phyloP scores from a whole-genome alignment of 2,329 filamentous ascomycete genomes.

The Xylaria sp. region DNA sequence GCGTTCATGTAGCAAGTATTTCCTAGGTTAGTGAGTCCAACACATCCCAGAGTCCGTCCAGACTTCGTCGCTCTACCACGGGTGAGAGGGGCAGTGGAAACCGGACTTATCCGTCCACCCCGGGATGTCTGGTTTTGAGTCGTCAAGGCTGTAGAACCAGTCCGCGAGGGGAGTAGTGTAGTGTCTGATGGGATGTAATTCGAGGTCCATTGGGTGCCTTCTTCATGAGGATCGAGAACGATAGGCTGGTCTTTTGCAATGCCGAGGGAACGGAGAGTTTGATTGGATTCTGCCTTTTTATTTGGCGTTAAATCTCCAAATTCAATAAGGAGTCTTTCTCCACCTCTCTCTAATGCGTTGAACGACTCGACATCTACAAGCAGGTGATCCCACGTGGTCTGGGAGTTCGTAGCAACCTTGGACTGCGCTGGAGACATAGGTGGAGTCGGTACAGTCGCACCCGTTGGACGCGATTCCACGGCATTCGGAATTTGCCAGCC shows the following conservation, averaged over 20 bases:
- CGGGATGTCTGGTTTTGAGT: slow-evolving; percentile 56
- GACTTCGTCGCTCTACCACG: slow-evolving; percentile 76
- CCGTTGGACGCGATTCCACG: slow-evolving; percentile 51
- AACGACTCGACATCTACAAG: slow-evolving; percentile 73
- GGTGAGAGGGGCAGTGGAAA: slow-evolving; percentile 69
- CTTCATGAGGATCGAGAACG: slow-evolving; percentile 83
- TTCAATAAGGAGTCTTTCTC: slow-evolving; percentile 71
- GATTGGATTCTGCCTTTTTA: slow-evolving; percentile 78
- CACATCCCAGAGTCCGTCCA: slow-evolving; percentile 77
- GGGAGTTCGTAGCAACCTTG: slow-evolving; percentile 42
- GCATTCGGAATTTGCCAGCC: slow-evolving; percentile 73
- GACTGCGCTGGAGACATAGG: slow-evolving; percentile 42
- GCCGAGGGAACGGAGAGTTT: slow-evolving; percentile 72
- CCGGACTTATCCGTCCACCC: slow-evolving; percentile 76
- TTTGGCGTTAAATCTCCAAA: slow-evolving; percentile 71
- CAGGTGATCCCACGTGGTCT: slow-evolving; percentile 54
- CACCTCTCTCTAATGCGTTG: slow-evolving; percentile 67
- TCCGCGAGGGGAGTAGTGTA: slow-evolving; percentile 51
- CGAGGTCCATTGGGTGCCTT: slow-evolving; percentile 67
- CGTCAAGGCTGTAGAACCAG: slow-evolving; percentile 48
- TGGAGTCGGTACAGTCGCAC: slow-evolving; percentile 52
- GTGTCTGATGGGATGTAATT: slow-evolving; percentile 52
- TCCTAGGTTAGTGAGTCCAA: slow-evolving; percentile 88
- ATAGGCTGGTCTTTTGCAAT: slow-evolving; percentile 79
- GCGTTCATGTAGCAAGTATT: slow-evolving; percentile 99